Evolutionary conservation across 2,329 filamentous ascomycete genomes (phyloP).

Genomic region (Phaeosphaeriaceae sp.): DNA sequence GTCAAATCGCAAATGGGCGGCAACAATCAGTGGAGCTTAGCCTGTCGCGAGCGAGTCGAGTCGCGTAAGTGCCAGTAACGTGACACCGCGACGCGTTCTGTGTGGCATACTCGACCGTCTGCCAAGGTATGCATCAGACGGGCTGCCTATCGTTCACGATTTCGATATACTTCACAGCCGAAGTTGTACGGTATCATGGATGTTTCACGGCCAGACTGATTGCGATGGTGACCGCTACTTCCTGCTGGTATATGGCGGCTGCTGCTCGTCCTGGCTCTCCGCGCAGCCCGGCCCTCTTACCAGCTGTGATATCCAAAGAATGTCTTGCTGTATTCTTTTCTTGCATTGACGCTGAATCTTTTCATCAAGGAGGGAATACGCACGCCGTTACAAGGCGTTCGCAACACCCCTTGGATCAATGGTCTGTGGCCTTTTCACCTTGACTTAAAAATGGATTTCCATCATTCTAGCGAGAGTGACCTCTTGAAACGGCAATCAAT

Average conservation of each 20-base stretch:
- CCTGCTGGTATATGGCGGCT: background rate
- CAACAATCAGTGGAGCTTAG: conserved; percentile 21
- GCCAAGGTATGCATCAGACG: background rate
- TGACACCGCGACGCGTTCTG: conserved; percentile 24
- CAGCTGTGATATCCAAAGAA: too few relatives aligned
- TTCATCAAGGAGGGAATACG: too few relatives aligned
- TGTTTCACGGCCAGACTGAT: background rate
- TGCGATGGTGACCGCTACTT: background rate
- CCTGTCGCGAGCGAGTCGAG: conserved; percentile 15
- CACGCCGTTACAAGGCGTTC: background rate
- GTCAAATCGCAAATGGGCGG: conserved; percentile 23
- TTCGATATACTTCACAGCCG: background rate
- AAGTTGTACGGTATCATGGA: background rate
- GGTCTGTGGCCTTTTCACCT: background rate
- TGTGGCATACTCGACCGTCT: background rate
- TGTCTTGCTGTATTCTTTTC: too few relatives aligned
- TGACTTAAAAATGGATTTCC: background rate
- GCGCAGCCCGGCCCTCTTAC: too few relatives aligned
- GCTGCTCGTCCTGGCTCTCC: too few relatives aligned
- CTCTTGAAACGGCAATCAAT: too few relatives aligned
- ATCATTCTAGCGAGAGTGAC: too few relatives aligned
- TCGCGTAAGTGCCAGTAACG: conserved; percentile 11
- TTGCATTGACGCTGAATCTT: too few relatives aligned
- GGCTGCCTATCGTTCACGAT: background rate
- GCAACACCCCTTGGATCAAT: too few relatives aligned